Base-by-base conservation (phyloP, 2,329 filamentous ascomycete genomes). In the Conoideocrella luteorostrata region DNA sequence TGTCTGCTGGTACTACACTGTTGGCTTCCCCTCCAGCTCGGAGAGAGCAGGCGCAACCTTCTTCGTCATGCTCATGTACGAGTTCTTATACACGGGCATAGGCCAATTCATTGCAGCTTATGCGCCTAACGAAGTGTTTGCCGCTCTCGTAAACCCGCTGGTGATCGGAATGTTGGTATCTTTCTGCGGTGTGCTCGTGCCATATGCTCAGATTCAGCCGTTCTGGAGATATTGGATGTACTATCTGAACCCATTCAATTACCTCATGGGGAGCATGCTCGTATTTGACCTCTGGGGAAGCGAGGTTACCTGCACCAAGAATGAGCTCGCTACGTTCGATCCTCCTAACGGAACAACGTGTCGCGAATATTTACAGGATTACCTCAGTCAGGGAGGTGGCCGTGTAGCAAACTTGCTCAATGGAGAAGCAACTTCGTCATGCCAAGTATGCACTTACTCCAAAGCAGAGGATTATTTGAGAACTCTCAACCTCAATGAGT, bases 151-250 rank as follows among this genome's bases (percentile, higher is more conserved):
- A 47, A 81, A 80, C 49, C 77, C 77, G 0, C 55, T 82, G 1
- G 41, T 81, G 10, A 63, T 82, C 44, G 69, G 72, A 55, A 59
- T 79, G 32, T 67, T 88, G 3, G 72, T 87, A 7, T 77, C 75
- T 1, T 89, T 90, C 67, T 88, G 84, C 52, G 86, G 86, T 49
- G 82, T 89, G 2, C 68, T 88, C 5, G 84, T 88, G 0, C 84
- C 84, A 0, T 86, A 82, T 50, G 54, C 54, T 0, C 71, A 73
- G 21, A 71, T 89, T 18, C 75, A 79, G 7, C 52, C 61, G 1
- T 88, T 88, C 61, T 89, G 85, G 85, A 66, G 69, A 20, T 74
- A 73, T 50, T 85, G 80, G 79, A 73, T 84, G 5, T 81, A 80
- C 62, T 80, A 67, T 41, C 55, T 79, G 13, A 76, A 81, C 52